Evolutionary conservation across 331 rosid species (phyloP), one percentile per base, ranked within the genome.

Genomic region (Erythrophleum ivorense): DNA sequence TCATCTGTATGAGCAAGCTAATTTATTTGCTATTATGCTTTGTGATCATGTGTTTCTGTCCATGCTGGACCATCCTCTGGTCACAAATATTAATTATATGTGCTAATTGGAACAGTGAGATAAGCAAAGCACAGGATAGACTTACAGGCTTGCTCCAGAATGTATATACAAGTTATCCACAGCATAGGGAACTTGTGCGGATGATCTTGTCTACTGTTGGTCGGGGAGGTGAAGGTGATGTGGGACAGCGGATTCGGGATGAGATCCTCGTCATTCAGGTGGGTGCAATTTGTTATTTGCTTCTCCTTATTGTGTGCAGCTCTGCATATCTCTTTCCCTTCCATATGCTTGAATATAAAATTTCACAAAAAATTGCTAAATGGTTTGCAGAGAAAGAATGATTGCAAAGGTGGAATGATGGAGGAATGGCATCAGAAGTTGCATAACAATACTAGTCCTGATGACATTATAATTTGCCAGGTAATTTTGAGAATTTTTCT

Each of bases 371-470:
- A 75, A 40, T 34, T 80, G 54, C 57, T 84, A 60, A 80, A 66
- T 83, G 78, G 75, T 69, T 82, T 80, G 78, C 89, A 96, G 99
- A 94, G 99, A 74, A 90, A 90, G 0, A 93, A 92, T 80, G 86
- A 91, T 7, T 92, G 98, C 88, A 92, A 88, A 84, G 99, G 99
- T 7, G 97, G 89, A 82, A 91, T 96, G 85, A 96, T 96, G 98
- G 99, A 96, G 85, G 97, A 96, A 89, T 96, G 99, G 99, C 99
- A 96, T 85, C 99, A 96, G 84, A 96, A 96, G 87, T 88, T 96
- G 88, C 99, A 96, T 85, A 96, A 96, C 78, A 96, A 96, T 85
- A 96, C 99, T 59, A 96, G 99, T 75, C 99, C 99, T 9, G 99
- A 96, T 88, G 99, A 96, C 82, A 94, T 96, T 84, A 82, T 96